phyloP scores from a whole-genome alignment of 2,329 filamentous ascomycete genomes.

The Incumbomyces delicatus region DNA sequence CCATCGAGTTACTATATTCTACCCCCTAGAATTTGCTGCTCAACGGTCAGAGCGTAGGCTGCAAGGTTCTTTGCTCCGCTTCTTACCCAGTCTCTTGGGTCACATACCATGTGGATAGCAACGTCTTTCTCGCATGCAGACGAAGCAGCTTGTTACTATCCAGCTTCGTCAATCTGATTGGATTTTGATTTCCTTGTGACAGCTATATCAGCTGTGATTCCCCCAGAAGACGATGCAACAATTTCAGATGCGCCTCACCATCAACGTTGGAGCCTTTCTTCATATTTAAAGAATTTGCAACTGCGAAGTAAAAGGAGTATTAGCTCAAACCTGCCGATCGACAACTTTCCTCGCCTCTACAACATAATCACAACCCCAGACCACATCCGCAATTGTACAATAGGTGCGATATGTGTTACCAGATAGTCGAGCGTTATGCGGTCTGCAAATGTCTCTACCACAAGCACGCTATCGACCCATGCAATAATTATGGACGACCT shows the following conservation, averaged over 20 bases:
- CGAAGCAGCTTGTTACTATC: neutral
- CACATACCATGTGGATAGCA: neutral
- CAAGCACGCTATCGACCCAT: constrained; percentile 76
- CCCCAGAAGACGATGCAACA: neutral
- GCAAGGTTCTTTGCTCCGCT: neutral
- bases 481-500: constrained; percentile 61
- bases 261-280: too few species aligned
- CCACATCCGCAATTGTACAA: too few species aligned
- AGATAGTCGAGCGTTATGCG: constrained; percentile 75
- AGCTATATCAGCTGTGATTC: constrained; percentile 1
- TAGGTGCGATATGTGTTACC: constrained; percentile 61
- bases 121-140: neutral
- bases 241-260: too few species aligned
- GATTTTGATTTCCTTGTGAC: neutral
- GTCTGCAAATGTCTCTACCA: constrained; percentile 84
- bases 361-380: too few species aligned
- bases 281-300: too few species aligned
- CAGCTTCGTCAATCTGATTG: neutral
- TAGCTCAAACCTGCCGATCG: too few species aligned
- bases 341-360: too few species aligned
- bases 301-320: too few species aligned
- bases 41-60: neutral
- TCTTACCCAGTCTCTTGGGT: neutral
- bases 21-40: too few species aligned
- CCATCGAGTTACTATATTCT: too few species aligned